Evolutionary conservation across 805 yeast genomes (phyloP).

Genomic region (Candida ortonii): DNA sequence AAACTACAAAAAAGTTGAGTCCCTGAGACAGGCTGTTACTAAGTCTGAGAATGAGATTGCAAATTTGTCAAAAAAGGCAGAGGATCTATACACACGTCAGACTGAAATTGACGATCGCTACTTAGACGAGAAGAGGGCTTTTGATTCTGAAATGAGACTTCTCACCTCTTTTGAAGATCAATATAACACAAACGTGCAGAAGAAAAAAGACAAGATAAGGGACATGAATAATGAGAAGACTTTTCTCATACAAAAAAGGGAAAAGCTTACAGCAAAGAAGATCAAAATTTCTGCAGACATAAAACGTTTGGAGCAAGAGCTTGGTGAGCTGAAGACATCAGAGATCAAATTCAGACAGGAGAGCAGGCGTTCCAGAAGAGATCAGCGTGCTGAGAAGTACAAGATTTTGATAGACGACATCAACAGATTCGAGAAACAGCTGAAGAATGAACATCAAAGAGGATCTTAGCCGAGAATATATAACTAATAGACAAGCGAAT

Average conservation of each 20-base stretch:
- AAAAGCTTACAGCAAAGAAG: constrained; percentile 31
- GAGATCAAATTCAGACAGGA: constrained; percentile 24
- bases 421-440: constrained; percentile 24
- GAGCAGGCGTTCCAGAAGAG: constrained; percentile 22
- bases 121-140: constrained; percentile 36
- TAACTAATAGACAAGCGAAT: too few relatives aligned
- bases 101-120: constrained; percentile 38
- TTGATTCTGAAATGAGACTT: constrained; percentile 35
- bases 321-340: constrained; percentile 25
- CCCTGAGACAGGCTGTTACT: constrained; percentile 45
- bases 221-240: constrained; percentile 30
- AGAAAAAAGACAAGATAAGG: constrained; percentile 22
- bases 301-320: constrained; percentile 22
- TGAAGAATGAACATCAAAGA: constrained; percentile 12
- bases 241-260: constrained; percentile 32
- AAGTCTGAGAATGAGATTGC: constrained; percentile 38
- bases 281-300: constrained; percentile 29
- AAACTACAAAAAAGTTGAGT: constrained; percentile 48
- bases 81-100: constrained; percentile 35
- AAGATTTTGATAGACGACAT: constrained; percentile 24
- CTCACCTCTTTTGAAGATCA: constrained; percentile 32
- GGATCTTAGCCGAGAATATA: too few relatives aligned
- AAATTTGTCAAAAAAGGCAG: constrained; percentile 34
- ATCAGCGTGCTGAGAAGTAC: constrained; percentile 26
- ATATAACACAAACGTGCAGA: constrained; percentile 25